Conservation (phyloP, 306 rosid genomes). For the Abrus pulchellus region DNA sequence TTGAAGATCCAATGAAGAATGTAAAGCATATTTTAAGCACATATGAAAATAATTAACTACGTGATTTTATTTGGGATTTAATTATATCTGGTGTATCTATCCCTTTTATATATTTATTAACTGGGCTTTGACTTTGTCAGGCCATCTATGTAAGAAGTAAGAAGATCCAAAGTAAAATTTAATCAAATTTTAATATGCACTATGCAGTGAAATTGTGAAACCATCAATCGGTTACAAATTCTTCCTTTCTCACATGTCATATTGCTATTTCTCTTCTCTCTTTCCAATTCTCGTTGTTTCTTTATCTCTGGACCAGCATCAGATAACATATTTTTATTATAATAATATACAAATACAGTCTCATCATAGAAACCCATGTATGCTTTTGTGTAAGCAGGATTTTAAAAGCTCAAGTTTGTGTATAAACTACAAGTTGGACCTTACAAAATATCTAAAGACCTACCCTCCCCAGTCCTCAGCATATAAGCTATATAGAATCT, state of each 20-base stretch:
- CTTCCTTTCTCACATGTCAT: neutral
- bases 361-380: neutral
- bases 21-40: constrained; percentile 3
- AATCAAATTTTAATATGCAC: neutral
- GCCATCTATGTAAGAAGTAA: neutral
- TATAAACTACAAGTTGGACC: neutral
- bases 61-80: neutral
- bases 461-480: neutral
- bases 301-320: neutral
- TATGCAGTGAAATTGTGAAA: neutral
- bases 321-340: neutral
- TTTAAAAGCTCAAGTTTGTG: constrained; percentile 19
- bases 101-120: neutral
- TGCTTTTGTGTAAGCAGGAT: neutral
- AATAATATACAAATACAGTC: neutral
- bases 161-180: neutral
- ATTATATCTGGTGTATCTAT: neutral
- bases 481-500: neutral
- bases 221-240: neutral
- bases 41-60: neutral
- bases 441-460: neutral
- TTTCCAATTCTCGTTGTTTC: neutral
- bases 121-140: constrained; percentile 1
- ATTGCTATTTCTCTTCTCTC: neutral
- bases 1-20: constrained; percentile 14